phyloP scores from a whole-genome alignment of 169 alveolate genomes.

The Plasmodium blacklocki region DNA sequence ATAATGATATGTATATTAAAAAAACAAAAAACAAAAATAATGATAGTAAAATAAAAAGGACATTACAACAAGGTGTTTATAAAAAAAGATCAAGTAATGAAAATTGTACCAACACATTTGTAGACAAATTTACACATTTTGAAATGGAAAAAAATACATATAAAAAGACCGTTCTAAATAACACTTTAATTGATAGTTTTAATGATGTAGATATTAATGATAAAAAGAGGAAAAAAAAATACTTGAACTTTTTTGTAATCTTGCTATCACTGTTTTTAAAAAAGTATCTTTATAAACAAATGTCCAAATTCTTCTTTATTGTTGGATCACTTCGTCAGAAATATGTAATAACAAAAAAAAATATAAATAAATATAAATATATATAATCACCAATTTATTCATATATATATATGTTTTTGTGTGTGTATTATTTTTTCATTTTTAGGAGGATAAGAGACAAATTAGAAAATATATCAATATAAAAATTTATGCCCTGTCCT shows the following conservation, averaged over 20 bases:
- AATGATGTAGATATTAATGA: conserved; percentile 53
- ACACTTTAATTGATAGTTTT: conserved; percentile 64
- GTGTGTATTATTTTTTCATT: neutral
- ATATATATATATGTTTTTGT: neutral
- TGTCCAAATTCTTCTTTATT: conserved; percentile 20
- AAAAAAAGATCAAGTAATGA: neutral
- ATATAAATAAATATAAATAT: neutral
- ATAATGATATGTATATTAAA: neutral
- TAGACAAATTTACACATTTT: neutral
- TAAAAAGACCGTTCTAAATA: conserved; percentile 21
- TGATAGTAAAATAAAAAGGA: neutral
- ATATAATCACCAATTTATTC: no score
- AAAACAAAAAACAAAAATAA: neutral
- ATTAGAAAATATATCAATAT: conserved; percentile 39
- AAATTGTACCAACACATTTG: neutral
- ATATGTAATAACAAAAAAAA: conserved; percentile 14
- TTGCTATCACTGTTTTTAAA: conserved; percentile 45
- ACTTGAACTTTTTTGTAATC: conserved; percentile 55
- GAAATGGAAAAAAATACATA: neutral
- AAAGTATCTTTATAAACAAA: conserved; percentile 19
- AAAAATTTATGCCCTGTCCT: conserved; percentile 23
- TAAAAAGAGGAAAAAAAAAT: conserved; percentile 36
- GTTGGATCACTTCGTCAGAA: conserved; percentile 19
- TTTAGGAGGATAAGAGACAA: conserved; percentile 38
- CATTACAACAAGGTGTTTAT: neutral